Evolutionary conservation across 441 rosid species (phyloP).

Genomic region (Erodium texanum): DNA sequence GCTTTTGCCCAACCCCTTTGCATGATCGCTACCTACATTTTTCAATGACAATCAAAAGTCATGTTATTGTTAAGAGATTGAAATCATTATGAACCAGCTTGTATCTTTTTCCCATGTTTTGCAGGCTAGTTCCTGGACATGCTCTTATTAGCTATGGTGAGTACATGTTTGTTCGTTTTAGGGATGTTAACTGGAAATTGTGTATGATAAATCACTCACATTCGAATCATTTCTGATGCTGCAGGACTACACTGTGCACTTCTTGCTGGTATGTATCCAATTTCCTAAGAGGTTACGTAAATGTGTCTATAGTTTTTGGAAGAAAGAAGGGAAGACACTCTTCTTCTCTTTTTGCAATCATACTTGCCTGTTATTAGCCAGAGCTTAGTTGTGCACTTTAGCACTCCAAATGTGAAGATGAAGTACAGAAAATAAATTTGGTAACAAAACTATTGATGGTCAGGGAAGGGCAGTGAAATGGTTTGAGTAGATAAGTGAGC

Average conservation of each 20-base stretch:
- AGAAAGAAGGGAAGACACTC: background rate
- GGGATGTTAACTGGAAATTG: constrained; percentile 10
- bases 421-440: background rate
- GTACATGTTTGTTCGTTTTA: constrained; percentile 16
- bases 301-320: background rate
- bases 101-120: constrained; percentile 10
- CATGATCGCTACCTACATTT: background rate
- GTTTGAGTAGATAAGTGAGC: background rate
- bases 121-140: constrained; percentile 84
- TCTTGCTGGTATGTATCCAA: constrained; percentile 53
- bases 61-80: background rate
- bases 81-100: background rate
- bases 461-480: background rate
- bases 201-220: background rate
- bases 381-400: background rate
- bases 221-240: constrained; percentile 15
- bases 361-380: background rate
- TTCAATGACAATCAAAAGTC: background rate
- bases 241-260: constrained; percentile 88
- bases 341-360: background rate
- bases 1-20: background rate
- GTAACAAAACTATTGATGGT: background rate
- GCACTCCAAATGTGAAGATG: background rate
- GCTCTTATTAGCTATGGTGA: constrained; percentile 83
- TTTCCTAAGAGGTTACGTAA: background rate